These are phyloP conservation scores for Eryngium alpinum DNA, from an alignment of 140 eudicot genomes.

Conservation along the genomic window DNA sequence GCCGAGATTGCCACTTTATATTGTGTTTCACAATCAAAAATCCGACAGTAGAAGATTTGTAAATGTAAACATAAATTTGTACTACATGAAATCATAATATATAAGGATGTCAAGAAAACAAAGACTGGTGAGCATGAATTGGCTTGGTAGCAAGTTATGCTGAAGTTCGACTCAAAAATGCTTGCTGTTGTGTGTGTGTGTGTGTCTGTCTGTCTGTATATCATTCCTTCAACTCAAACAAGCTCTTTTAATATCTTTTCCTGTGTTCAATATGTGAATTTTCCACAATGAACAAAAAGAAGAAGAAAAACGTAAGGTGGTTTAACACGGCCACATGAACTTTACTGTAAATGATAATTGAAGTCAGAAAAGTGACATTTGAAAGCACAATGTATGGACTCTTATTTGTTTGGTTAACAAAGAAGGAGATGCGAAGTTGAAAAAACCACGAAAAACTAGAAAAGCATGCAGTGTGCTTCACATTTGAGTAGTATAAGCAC, in stretches of 20 bases:
- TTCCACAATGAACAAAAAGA: too few species aligned
- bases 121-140: not conserved
- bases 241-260: too few species aligned
- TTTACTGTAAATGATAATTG: too few species aligned
- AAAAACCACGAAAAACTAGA: not conserved
- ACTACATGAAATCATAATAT: not conserved
- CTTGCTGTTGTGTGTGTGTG: not conserved
- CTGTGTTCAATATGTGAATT: too few species aligned
- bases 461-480: too few species aligned
- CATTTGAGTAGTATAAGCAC: too few species aligned
- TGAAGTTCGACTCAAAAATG: not conserved
- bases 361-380: not conserved
- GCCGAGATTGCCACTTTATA: slow-evolving; percentile 56
- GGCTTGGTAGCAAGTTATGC: not conserved
- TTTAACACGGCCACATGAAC: too few species aligned
- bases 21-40: not conserved
- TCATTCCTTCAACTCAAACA: too few species aligned
- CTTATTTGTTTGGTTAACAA: not conserved
- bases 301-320: too few species aligned
- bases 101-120: not conserved
- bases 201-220: not conserved
- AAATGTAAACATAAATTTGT: not conserved
- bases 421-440: not conserved
- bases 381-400: not conserved
- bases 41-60: not conserved